Evolutionary conservation across 225 moss, liverwort and hornwort species (phyloP), one percentile per base, ranked within the genome.

Genomic region (Thuidium tamariscinum): DNA sequence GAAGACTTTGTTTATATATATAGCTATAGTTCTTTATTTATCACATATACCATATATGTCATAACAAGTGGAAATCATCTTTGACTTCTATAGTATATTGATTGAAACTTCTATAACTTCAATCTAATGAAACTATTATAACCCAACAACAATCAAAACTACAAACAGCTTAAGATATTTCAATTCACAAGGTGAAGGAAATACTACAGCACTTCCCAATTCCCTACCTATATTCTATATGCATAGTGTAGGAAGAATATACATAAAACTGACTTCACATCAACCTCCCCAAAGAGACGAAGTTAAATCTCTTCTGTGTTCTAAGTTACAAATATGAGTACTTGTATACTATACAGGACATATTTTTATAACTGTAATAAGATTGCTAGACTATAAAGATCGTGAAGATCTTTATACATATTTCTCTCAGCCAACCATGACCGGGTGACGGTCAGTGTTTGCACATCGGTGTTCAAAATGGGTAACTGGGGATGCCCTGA

Each of bases 361-460:
- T 1, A 9, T 25, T 13, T n/a, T 16, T 39, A 30, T 30, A 51
- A 42, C 8, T 34, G 1, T 7, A 7, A 9, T 16, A 23, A 55
- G 26, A 56, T 37, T 64, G 27, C 10, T 49, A 71, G 54, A 68
- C 68, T 65, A 63, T 27, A 23, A 48, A 4, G 32, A 66, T 13
- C n/a, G 20, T 36, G 11, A 52, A 10, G 34, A 16, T 16, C 11
- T 74, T 59, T 52, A 3, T 68, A 86, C 46, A 5, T 81, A 23
- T 44, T 66, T 84, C 91, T 89, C 91, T 91, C 82, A 91, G 82
- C 91, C 91, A 91, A 91, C 91, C 89, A 91, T 88, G 1, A 23
- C 52, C 25, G 56, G 4, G 67, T 13, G 11, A 63, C 44, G 9
- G 44, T n/a, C 37, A 15, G 39, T 21, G 44, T 25, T 32, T 63